phyloP scores from a whole-genome alignment of 2,329 filamentous ascomycete genomes.

The Diaporthe vexans region DNA sequence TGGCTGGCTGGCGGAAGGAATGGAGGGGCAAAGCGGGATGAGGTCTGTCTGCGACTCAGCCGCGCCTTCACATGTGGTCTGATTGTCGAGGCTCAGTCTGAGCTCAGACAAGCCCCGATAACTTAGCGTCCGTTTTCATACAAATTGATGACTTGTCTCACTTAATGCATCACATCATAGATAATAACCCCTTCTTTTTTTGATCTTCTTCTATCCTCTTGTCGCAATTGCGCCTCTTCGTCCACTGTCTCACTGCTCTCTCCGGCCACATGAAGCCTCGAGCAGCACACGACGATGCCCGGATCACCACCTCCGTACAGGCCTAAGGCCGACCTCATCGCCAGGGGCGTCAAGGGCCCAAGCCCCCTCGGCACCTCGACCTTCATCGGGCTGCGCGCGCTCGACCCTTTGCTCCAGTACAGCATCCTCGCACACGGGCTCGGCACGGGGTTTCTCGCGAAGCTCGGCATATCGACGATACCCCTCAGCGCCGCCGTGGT shows the following conservation, averaged over 20 bases:
- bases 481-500: conserved; percentile 56
- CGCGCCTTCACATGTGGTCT: conserved; percentile 31
- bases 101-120: conserved; percentile 14
- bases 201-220: background rate
- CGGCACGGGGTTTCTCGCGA: conserved; percentile 61
- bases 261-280: conserved; percentile 25
- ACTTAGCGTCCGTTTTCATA: conserved; percentile 23
- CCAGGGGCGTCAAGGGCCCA: conserved; percentile 53
- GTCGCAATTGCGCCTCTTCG: background rate
- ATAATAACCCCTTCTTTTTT: background rate
- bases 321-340: conserved; percentile 51
- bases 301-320: conserved; percentile 22
- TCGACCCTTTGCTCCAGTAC: conserved; percentile 53
- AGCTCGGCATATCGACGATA: conserved; percentile 59
- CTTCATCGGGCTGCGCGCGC: conserved; percentile 56
- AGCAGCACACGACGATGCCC: conserved; percentile 28
- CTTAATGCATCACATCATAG: conserved; percentile 30
- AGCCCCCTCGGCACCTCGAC: conserved; percentile 53
- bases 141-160: conserved; percentile 24
- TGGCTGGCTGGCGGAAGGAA: background rate
- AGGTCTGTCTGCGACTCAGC: conserved; percentile 4
- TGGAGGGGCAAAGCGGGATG: conserved; percentile 1
- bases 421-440: conserved; percentile 51
- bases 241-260: background rate
- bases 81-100: conserved; percentile 31